These are phyloP conservation scores for Pulveroboletus sp. DNA, from an alignment of 768 basidiomycete genomes.

Conservation along the genomic window DNA sequence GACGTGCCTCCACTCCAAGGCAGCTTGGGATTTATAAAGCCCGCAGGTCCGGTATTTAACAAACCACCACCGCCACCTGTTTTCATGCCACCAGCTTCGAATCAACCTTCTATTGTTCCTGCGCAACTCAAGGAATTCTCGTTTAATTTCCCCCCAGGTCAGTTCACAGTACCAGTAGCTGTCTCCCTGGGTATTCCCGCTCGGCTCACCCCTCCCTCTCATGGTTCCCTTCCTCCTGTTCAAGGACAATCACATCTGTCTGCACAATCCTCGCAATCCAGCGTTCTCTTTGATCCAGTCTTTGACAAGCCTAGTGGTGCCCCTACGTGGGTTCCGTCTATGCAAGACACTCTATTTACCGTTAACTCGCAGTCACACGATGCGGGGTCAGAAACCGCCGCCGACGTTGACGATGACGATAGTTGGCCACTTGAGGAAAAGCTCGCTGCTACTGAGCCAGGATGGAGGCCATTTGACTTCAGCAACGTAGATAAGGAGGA, in stretches of 20 bases:
- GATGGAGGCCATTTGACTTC: constrained; percentile 59
- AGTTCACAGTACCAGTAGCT: constrained; percentile 41
- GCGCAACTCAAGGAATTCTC: constrained; percentile 28
- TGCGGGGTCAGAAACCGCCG: not conserved
- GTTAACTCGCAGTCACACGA: constrained; percentile 34
- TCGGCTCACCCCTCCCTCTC: constrained; percentile 27
- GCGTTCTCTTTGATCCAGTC: constrained; percentile 44
- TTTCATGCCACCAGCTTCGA: constrained; percentile 24
- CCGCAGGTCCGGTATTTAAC: constrained; percentile 53
- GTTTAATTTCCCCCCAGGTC: constrained; percentile 33
- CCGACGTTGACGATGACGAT: constrained; percentile 45
- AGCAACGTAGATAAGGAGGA: constrained; percentile 57
- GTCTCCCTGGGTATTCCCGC: constrained; percentile 43
- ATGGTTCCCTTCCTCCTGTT: constrained; percentile 15
- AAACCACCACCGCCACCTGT: constrained; percentile 38
- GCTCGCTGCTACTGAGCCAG: constrained; percentile 44
- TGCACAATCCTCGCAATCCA: constrained; percentile 52
- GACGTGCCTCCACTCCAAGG: constrained; percentile 44
- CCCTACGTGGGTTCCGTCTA: constrained; percentile 52
- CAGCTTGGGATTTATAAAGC: constrained; percentile 27
- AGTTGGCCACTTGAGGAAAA: constrained; percentile 76
- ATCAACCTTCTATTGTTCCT: constrained; percentile 5
- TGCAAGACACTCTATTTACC: constrained; percentile 57
- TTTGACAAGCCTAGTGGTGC: constrained; percentile 45
- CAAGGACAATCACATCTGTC: constrained; percentile 34